These are phyloP conservation scores for Coelastrella sp. DNA, from an alignment of 139 green algal species.

Conservation along the genomic window DNA sequence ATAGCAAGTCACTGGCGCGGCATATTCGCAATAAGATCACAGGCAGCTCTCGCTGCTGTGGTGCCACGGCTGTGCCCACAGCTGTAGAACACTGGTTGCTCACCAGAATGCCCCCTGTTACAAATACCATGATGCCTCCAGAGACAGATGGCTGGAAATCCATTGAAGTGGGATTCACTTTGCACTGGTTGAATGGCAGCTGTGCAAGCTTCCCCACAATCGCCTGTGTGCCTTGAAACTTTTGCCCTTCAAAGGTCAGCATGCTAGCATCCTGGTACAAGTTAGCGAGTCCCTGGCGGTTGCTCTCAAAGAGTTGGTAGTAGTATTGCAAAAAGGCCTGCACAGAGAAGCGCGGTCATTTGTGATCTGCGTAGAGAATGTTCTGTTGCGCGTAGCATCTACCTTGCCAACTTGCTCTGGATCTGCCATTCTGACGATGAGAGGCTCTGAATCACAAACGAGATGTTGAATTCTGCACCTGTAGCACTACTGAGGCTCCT, in stretches of 20 bases:
- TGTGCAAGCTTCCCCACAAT: constrained; percentile 83
- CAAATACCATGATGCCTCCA: constrained; percentile 89
- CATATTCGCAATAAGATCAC: too few relatives aligned
- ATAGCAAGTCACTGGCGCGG: neutral
- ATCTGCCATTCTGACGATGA: constrained; percentile 48
- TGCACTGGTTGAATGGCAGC: constrained; percentile 86
- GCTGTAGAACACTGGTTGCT: constrained; percentile 3
- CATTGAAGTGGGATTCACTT: constrained; percentile 78
- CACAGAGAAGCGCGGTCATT: neutral
- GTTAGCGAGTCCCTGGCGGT: constrained; percentile 71
- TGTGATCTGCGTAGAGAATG: neutral
- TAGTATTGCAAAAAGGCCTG: constrained; percentile 97
- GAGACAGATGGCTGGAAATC: constrained; percentile 89
- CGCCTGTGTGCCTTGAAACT: constrained; percentile 75
- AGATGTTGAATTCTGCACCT: too few relatives aligned
- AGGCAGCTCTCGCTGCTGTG: neutral
- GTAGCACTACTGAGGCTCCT: too few relatives aligned
- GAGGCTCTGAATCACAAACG: neutral
- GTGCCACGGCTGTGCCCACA: neutral
- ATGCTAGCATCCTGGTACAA: constrained; percentile 91
- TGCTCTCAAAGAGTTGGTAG: constrained; percentile 94
- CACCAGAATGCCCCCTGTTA: constrained; percentile 87
- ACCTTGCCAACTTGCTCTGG: constrained; percentile 56
- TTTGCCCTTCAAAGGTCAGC: constrained; percentile 89
- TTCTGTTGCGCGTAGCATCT: neutral